A percentile compares a stretch with the other conserved stretches of the same genome.
phyloP scores from a whole-genome alignment of 208 protist genomes.

The Trypanosoma platydactyli region DNA sequence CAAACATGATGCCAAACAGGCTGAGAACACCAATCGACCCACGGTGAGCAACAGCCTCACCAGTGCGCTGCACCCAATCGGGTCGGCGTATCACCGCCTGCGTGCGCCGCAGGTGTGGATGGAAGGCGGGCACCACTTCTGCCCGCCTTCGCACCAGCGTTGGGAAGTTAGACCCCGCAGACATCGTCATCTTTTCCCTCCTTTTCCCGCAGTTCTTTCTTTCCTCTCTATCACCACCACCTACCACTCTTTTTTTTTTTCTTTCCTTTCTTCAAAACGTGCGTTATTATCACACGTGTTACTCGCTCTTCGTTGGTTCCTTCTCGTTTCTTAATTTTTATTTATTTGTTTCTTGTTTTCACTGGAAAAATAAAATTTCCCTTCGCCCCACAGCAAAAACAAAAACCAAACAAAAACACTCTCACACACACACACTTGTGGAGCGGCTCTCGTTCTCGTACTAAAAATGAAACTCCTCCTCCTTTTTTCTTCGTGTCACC shows the following conservation, averaged over 20 bases:
- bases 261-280: constrained; percentile 29
- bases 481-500: too few species aligned
- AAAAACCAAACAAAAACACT: constrained; percentile 3
- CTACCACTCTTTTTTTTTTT: neutral
- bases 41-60: constrained; percentile 73
- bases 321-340: neutral
- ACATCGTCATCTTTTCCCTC: neutral
- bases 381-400: neutral
- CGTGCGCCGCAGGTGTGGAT: constrained; percentile 69
- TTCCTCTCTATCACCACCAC: neutral
- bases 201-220: constrained; percentile 9
- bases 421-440: too few species aligned
- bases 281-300: too few species aligned
- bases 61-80: constrained; percentile 68
- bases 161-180: constrained; percentile 7
- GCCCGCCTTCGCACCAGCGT: constrained; percentile 12
- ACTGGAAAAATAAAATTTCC: neutral
- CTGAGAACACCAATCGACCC: constrained; percentile 61
- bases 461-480: too few species aligned
- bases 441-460: too few species aligned
- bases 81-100: constrained; percentile 75
- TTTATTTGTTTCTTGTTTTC: neutral
- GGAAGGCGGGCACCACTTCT: constrained; percentile 54
- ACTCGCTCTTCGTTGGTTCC: neutral
- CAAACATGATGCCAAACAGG: constrained; percentile 78